Base-by-base conservation (phyloP, 1,284 basidiomycete species). In the Moesziomyces antarcticus region DNA sequence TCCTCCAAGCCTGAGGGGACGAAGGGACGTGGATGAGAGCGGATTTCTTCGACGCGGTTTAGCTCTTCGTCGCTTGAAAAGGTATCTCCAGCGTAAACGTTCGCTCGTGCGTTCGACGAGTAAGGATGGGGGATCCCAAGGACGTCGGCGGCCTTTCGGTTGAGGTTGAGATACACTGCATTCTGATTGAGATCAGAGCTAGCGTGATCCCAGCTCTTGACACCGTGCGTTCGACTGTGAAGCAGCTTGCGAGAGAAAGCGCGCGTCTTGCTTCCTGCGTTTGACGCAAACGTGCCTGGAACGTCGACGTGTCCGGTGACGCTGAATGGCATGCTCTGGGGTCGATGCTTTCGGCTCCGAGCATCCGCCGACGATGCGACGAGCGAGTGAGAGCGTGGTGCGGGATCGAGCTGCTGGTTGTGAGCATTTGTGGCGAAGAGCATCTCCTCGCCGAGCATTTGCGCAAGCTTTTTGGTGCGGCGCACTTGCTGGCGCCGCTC, bases 361-460 rank as follows among this genome's bases (percentile, higher is more conserved):
- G 5, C 22, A 22, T 50, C 54, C 7, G 46, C n/a, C 22, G 58
- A 42, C 2, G 46, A 9, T 13, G 45, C 50, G 30, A 13, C 30
- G 7, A 50, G 14, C 7, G 54, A 50, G 6, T 50, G 48, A 16
- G 58, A n/a, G 16, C 43, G 56, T 16, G 20, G 43, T 24, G 55
- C 40, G 13, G 25, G 16, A 43, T 49, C 41, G 3, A 45, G 48
- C 7, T 22, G 25, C 13, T 20, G 7, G 27, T 9, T 20, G 27
- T 9, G n/a, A 16, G 53, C n/a, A 21, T 50, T 57, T 35, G 41
- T 25, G 22, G 62, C 63, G 5, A 54, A 33, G 5, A 79, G 65
- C 58, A 77, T 66, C 56, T 79, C 77, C 21, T 69, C 69, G 22
- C 77, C 77, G 18, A 79, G 68, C 59, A 79, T 55, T 11, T 71